These are phyloP conservation scores for Lenzites betulinus DNA, from an alignment of 768 basidiomycete species.

Conservation along the genomic window DNA sequence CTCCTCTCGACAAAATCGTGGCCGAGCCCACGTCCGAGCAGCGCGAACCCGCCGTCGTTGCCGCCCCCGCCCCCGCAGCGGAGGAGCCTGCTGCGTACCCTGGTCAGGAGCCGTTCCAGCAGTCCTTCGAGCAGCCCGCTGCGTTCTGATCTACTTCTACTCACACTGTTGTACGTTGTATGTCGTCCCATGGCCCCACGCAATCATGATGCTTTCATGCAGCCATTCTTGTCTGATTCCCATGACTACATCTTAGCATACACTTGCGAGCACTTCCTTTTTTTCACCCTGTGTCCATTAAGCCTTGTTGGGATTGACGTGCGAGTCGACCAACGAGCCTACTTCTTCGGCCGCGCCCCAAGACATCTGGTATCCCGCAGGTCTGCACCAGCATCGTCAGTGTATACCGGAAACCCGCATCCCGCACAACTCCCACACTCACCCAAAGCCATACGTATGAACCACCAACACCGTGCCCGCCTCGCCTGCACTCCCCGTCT, in stretches of 20 bases:
- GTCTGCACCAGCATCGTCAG: constrained; percentile 7
- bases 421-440: too few species aligned
- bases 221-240: constrained; percentile 9
- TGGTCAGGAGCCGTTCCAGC: constrained; percentile 42
- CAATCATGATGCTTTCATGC: constrained; percentile 16
- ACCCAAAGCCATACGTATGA: constrained; percentile 67
- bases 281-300: background rate
- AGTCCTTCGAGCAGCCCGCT: constrained; percentile 35
- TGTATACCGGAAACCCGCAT: too few species aligned
- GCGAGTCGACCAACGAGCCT: constrained; percentile 19
- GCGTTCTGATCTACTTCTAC: constrained; percentile 52
- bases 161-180: constrained; percentile 19
- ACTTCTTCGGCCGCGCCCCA: constrained; percentile 34
- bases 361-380: constrained; percentile 33
- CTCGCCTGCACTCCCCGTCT: constrained; percentile 21
- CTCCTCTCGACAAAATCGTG: constrained; percentile 87
- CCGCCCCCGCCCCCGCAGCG: constrained; percentile 50
- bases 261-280: background rate
- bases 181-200: constrained; percentile 3
- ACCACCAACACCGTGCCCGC: constrained; percentile 38
- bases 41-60: constrained; percentile 59
- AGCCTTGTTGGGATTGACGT: constrained; percentile 8
- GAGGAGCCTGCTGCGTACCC: constrained; percentile 49
- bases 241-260: background rate
- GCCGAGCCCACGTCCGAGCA: constrained; percentile 90